Evolutionary conservation across 2,329 filamentous ascomycete species (phyloP).

Genomic region (Paraphoma sp.): DNA sequence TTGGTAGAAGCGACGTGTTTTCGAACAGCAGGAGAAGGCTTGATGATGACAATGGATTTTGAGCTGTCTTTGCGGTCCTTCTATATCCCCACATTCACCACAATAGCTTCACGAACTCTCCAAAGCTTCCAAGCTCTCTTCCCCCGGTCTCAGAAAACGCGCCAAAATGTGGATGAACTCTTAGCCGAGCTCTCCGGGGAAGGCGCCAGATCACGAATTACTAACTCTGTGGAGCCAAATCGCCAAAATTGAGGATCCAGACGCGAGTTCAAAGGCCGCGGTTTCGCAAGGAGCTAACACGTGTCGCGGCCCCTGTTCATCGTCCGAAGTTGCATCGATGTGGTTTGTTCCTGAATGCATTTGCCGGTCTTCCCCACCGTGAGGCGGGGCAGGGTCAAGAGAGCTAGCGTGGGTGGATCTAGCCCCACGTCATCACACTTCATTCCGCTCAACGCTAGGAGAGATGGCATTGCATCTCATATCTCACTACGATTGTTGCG

Average conservation of each 20-base stretch:
- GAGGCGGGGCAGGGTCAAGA: slow-evolving; percentile 1
- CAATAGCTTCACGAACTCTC: background rate
- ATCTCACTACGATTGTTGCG: background rate
- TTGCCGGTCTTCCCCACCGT: slow-evolving; percentile 4
- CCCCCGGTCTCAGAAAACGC: slow-evolving; percentile 5
- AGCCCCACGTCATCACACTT: slow-evolving; percentile 4
- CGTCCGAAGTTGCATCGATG: background rate
- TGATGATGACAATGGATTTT: background rate
- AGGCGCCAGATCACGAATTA: background rate
- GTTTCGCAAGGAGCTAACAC: background rate
- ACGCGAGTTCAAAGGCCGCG: too few relatives aligned
- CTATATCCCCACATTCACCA: slow-evolving; percentile 8
- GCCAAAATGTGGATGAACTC: slow-evolving; percentile 16
- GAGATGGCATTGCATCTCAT: too few relatives aligned
- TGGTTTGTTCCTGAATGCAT: background rate
- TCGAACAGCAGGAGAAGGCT: too few relatives aligned
- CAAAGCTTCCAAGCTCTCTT: slow-evolving; percentile 8
- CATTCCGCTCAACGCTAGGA: background rate
- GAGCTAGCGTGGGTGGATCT: background rate
- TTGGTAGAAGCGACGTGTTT: too few relatives aligned
- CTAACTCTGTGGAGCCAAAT: background rate
- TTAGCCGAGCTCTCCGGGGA: slow-evolving; percentile 10
- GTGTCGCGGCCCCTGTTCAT: background rate
- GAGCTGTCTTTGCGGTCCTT: background rate
- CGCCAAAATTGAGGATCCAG: background rate